Evolutionary conservation across 441 rosid species (phyloP).

Genomic region (Viola pubescens): DNA sequence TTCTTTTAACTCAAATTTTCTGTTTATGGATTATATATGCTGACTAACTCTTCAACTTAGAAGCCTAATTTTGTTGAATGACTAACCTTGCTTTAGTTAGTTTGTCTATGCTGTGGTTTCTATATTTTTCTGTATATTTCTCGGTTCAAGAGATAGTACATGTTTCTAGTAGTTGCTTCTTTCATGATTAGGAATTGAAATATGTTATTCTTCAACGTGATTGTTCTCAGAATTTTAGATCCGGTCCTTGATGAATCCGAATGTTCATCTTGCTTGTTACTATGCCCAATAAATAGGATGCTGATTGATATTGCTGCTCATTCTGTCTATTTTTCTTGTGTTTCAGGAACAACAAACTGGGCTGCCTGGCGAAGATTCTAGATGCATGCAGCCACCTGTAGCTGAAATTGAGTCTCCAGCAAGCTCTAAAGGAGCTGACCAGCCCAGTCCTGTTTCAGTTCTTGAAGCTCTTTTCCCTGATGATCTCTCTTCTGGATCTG

Average conservation of each 20-base stretch:
- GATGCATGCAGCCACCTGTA: conserved; percentile 29
- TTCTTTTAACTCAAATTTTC: conserved; percentile 2
- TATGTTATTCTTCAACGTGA: neutral
- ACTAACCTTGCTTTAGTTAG: too few species aligned
- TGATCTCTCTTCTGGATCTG: conserved; percentile 70
- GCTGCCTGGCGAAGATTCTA: conserved; percentile 29
- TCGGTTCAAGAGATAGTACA: too few species aligned
- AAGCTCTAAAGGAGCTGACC: conserved; percentile 72
- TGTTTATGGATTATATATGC: neutral
- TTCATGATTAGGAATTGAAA: neutral
- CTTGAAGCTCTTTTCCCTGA: conserved; percentile 77
- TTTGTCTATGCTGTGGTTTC: too few species aligned
- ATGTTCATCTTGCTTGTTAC: too few species aligned
- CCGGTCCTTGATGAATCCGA: too few species aligned
- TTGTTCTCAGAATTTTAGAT: neutral
- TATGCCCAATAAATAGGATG: neutral
- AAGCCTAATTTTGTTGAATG: too few species aligned
- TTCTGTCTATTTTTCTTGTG: neutral
- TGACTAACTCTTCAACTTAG: too few species aligned
- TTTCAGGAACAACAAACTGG: conserved; percentile 46
- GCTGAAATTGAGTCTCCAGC: conserved; percentile 44
- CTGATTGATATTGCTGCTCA: neutral
- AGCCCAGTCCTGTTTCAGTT: conserved; percentile 93
- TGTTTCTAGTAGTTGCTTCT: neutral
- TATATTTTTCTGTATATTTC: too few species aligned